Evolutionary conservation across 2,329 filamentous ascomycete species (phyloP), one percentile per base, ranked within the genome.

Genomic region (Tolypocladium ovalisporum): DNA sequence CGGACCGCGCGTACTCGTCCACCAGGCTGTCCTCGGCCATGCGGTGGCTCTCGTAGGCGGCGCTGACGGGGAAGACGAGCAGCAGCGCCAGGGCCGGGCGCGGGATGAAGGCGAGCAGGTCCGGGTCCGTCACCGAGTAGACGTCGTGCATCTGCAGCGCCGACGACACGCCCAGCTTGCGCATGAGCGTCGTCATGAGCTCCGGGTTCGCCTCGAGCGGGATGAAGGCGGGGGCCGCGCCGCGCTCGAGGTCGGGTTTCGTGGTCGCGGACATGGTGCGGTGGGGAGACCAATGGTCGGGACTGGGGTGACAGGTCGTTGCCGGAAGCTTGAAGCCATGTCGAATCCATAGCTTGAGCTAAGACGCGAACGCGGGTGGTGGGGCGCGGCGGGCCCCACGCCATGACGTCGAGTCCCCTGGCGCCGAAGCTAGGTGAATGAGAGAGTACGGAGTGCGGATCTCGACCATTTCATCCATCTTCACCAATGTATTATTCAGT

Each of bases 21-120:
- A 76, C 75, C 27, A 79, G 70, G 54, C 76, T 75, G 73, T 97
- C 92, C 76, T 96, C 92, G 49, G 83, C 77, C 58, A 81, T 71
- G 36, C 92, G 87, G 68, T 87, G 84, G 59, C 79, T 81, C 74
- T 96, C 88, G 79, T 96, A 97, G 47, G 82, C 80, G 54, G 84
- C 77, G 56, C 84, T 90, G 61, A 96, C 81, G 63, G 94, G 93
- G 72, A 97, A 96, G 62, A 97, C 91, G 64, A 97, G 87, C 36
- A 97, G 85, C 19, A 97, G 83, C 7, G 93, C 93, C 62, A 91
- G 82, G 2, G 90, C 89, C 2, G 94, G 94, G 1, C 92, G 89
- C 0, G 94, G 92, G 42, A 97, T 84, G 73, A 96, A 91, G 60
- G 85, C 82, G 55, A 97, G 84, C 42, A 97, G 82, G 55, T 91